Conservation (phyloP, 805 yeast species). For the Kregervanrija pseudodelftensis region DNA sequence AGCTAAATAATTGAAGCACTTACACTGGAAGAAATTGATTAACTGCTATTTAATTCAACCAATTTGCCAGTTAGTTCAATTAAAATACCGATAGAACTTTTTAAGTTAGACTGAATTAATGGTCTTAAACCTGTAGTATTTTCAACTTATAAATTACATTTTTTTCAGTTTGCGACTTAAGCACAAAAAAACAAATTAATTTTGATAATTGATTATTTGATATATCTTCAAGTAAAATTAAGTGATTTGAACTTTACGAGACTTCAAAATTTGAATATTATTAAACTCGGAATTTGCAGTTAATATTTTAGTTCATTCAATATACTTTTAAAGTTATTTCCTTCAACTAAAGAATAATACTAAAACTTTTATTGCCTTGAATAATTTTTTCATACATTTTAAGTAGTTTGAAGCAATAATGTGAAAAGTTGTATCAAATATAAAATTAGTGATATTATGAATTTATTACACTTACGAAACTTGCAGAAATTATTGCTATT, state of each 20-base stretch:
- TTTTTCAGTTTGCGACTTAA: conserved; percentile 26
- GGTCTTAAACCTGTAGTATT: conserved; percentile 65
- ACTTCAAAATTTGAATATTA: conserved; percentile 36
- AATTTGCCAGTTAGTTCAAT: conserved; percentile 36
- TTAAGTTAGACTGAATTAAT: conserved; percentile 57
- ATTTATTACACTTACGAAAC: no score
- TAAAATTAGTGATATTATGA: no score
- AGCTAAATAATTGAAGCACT: conserved; percentile 86
- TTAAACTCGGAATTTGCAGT: conserved; percentile 24
- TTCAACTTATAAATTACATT: conserved; percentile 44
- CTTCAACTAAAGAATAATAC: conserved; percentile 55
- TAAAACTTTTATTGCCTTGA: conserved; percentile 46
- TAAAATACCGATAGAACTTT: conserved; percentile 46
- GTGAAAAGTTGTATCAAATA: no score
- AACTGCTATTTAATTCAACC: conserved; percentile 5
- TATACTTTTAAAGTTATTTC: conserved; percentile 42
- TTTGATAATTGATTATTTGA: conserved; percentile 41
- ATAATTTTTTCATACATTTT: no score
- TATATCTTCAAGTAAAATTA: conserved; percentile 14
- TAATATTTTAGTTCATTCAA: conserved; percentile 57
- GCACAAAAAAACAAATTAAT: conserved; percentile 58
- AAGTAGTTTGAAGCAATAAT: no score
- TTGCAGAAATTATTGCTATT: no score
- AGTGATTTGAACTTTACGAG: conserved; percentile 44
- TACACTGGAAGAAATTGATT: conserved; percentile 33